Base-by-base conservation (phyloP, 306 rosid species). In the Nissolia schottii region DNA sequence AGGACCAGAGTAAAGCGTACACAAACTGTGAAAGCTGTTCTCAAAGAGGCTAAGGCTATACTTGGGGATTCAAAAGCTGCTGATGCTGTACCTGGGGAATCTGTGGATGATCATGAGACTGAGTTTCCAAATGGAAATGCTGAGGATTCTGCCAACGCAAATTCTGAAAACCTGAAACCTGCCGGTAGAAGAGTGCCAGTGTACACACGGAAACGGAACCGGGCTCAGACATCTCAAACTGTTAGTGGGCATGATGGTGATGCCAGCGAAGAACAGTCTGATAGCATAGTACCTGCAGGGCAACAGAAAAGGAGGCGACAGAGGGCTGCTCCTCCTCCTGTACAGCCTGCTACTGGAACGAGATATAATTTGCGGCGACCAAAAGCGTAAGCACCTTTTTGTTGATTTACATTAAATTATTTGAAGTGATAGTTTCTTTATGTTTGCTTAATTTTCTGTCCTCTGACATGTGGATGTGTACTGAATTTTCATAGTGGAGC, bases 311-410 rank as follows among this genome's bases (percentile, higher is more conserved):
- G n/a, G n/a, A n/a, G n/a, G n/a, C n/a, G 92, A 18, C 86, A 77
- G 70, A 90, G 70, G 77, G 85, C 49, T 58, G 77, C 62, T 71
- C 68, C 37, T 71, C 74, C 85, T 38, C 79, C 84, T 19, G 78
- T 76, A 69, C 91, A 79, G 77, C 41, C 77, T 79, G 81, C 88
- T 31, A 86, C 68, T 19, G 89, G 79, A 84, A 37, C 83, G 43
- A 82, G 97, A 76, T 93, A 93, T 80, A 93, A 90, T 86, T 85
- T 93, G 65, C 88, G 97, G 67, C 87, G 89, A 61, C 78, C 84
- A n/a, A 92, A 79, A 84, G 80, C 12, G 97, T 88, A 48, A 81
- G 85, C 70, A 12, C 46, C 34, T 28, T 34, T 28, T 15, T 3
- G 29, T 50, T 61, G 41, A 74, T 64, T 28, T n/a, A 13, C 64